Percentiles rank a stretch among this genome's conserved stretches.
Evolutionary conservation across 148 eudicot genomes (phyloP).

Genomic region (Spergularia bocconei): DNA sequence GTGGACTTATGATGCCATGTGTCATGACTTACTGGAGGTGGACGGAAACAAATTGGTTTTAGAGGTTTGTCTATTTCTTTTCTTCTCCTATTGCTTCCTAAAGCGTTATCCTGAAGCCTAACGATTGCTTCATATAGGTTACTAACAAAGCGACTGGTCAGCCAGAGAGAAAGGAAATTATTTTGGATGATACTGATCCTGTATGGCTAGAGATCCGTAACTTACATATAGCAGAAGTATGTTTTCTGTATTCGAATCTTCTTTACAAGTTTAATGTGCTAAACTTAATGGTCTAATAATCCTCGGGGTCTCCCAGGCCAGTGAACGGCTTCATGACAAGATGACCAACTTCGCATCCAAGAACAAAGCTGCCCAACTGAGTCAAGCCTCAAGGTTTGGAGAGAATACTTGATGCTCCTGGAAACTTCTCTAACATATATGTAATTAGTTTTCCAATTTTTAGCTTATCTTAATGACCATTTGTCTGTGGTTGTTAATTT

Average conservation of each 20-base stretch:
- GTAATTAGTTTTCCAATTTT: not conserved
- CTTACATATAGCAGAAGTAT: slow-evolving; percentile 90
- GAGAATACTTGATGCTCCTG: slow-evolving; percentile 18
- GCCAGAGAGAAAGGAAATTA: slow-evolving; percentile 79
- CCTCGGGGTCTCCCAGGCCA: slow-evolving; percentile 60
- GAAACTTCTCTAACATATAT: slow-evolving; percentile 3
- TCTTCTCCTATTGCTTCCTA: slow-evolving; percentile 14
- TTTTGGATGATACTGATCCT: slow-evolving; percentile 86
- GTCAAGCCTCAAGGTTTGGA: slow-evolving; percentile 70
- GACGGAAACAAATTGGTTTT: slow-evolving; percentile 83
- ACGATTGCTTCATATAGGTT: slow-evolving; percentile 37
- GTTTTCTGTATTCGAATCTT: slow-evolving; percentile 18
- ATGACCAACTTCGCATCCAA: slow-evolving; percentile 76
- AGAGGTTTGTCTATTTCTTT: slow-evolving; percentile 55
- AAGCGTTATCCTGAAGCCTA: slow-evolving; percentile 18
- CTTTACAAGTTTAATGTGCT: not conserved
- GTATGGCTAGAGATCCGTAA: slow-evolving; percentile 96
- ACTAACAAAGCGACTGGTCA: slow-evolving; percentile 72
- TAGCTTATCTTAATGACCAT: slow-evolving; percentile 1
- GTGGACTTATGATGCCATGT: slow-evolving; percentile 99
- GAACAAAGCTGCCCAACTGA: slow-evolving; percentile 95
- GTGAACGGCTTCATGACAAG: slow-evolving; percentile 83
- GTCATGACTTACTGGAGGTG: slow-evolving; percentile 90
- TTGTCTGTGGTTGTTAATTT: slow-evolving; percentile 1
- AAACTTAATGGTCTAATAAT: slow-evolving; percentile 7